phyloP scores from a whole-genome alignment of 768 basidiomycete species.

The Hysterangium stoloniferum region DNA sequence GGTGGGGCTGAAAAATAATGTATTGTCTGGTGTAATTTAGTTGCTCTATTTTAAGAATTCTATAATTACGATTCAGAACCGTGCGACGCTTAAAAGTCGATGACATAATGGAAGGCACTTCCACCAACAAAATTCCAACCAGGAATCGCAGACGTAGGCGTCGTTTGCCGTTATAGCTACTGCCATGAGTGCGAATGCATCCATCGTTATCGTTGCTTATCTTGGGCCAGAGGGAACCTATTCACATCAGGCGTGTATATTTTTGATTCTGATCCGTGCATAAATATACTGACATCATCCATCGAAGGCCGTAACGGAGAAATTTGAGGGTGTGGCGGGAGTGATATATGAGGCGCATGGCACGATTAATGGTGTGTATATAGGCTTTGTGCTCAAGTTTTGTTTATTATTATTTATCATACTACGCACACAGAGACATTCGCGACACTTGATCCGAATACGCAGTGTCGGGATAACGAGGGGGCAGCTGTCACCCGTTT shows the following conservation, averaged over 20 bases:
- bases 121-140: too few species aligned
- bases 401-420: neutral
- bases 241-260: slow-evolving; percentile 54
- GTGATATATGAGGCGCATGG: slow-evolving; percentile 5
- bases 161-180: too few species aligned
- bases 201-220: slow-evolving; percentile 35
- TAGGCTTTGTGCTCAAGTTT: neutral
- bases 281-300: neutral
- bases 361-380: slow-evolving; percentile 5
- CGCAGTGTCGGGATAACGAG: slow-evolving; percentile 29
- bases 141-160: too few species aligned
- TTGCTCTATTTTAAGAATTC: too few species aligned
- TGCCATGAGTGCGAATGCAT: too few species aligned
- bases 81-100: too few species aligned
- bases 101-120: too few species aligned
- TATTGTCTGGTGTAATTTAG: too few species aligned
- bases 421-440: slow-evolving; percentile 44
- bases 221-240: slow-evolving; percentile 68
- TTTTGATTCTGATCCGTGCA: neutral
- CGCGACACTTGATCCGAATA: too few species aligned
- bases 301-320: slow-evolving; percentile 38
- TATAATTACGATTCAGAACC: too few species aligned
- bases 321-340: slow-evolving; percentile 25
- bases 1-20: too few species aligned
- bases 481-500: slow-evolving; percentile 28